These are phyloP conservation scores for Rubia yunnanensis DNA, from an alignment of 257 asterid species.

Conservation along the genomic window DNA sequence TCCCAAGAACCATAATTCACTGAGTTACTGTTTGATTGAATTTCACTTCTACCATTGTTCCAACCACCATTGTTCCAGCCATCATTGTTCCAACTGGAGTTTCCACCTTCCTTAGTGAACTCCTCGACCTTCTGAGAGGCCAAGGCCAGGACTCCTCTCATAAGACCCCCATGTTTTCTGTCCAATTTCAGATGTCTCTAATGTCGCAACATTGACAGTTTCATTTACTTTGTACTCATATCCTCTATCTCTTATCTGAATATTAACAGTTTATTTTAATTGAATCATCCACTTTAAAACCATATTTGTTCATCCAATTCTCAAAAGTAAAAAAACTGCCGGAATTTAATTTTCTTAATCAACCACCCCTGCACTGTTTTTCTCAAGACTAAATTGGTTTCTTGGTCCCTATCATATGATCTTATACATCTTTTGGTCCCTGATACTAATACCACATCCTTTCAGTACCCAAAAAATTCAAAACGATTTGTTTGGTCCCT, in stretches of 20 bases:
- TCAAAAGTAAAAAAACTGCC: background rate
- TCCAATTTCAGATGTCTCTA: conserved; percentile 83
- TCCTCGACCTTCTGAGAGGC: conserved; percentile 96
- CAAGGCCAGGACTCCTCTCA: conserved; percentile 87
- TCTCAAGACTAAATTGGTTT: no score
- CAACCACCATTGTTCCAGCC: no score
- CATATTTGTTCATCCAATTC: background rate
- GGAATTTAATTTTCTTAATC: background rate
- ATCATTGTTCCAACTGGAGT: conserved; percentile 38
- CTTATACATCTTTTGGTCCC: no score
- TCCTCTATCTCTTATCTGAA: conserved; percentile 80
- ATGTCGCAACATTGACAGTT: conserved; percentile 65
- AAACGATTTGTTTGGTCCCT: no score
- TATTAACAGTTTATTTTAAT: conserved; percentile 10
- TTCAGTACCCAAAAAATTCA: no score
- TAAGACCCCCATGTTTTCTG: conserved; percentile 86
- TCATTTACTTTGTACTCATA: conserved; percentile 77
- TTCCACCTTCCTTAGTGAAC: conserved; percentile 50
- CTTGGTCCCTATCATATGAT: no score
- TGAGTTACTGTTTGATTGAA: conserved; percentile 41
- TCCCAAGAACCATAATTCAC: conserved; percentile 60
- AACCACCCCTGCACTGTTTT: background rate
- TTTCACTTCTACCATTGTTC: conserved; percentile 49
- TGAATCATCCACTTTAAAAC: conserved; percentile 1
- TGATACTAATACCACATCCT: no score